Conservation (phyloP, 2,329 filamentous ascomycete genomes). For the Penicillium palitans region DNA sequence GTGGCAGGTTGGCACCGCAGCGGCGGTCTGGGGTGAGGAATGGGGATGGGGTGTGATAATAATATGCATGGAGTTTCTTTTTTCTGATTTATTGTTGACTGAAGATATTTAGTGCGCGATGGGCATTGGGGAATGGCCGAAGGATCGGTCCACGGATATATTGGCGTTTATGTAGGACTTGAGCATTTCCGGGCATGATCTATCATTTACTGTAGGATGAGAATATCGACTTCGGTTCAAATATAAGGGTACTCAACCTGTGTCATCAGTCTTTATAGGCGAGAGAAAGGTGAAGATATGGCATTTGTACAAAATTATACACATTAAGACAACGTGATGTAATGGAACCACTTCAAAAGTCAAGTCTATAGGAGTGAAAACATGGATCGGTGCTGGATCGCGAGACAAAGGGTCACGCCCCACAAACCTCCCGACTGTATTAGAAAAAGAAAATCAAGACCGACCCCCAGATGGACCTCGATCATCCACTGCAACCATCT, state of each 20-base stretch:
- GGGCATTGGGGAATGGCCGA: background rate
- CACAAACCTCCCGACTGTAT: background rate
- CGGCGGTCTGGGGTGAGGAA: background rate
- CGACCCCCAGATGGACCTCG: conserved; percentile 35
- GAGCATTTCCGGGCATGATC: background rate
- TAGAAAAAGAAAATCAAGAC: conserved; percentile 2
- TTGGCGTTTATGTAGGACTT: background rate
- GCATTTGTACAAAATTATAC: conserved; percentile 4
- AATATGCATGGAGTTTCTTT: background rate
- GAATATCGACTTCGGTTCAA: background rate
- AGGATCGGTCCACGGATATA: background rate
- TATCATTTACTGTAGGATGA: background rate
- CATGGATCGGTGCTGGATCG: background rate
- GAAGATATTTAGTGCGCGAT: background rate
- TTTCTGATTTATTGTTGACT: background rate
- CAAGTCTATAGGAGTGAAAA: background rate
- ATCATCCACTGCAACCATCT: conserved; percentile 39
- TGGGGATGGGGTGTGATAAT: background rate
- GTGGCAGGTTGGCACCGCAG: background rate
- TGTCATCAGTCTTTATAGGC: background rate
- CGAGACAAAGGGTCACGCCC: background rate
- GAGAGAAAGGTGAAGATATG: background rate
- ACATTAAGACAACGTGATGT: background rate
- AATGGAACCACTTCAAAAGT: background rate
- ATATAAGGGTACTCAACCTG: background rate